Conservation (phyloP, 495 filamentous ascomycete genomes). For the Penicillium egyptiacum region DNA sequence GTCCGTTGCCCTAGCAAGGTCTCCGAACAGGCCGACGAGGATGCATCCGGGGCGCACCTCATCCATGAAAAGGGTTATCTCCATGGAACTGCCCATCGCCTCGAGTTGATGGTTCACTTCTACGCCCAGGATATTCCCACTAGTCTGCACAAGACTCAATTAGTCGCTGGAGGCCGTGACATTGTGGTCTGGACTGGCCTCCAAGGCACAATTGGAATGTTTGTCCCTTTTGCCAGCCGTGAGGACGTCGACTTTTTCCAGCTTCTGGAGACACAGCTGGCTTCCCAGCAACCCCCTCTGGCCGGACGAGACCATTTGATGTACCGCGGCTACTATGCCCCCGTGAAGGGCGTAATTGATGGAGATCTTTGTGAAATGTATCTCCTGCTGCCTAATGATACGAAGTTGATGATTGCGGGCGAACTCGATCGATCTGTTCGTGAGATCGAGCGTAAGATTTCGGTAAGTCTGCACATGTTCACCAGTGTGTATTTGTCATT, state of each 20-base stretch:
- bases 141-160: conserved; percentile 80
- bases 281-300: conserved; percentile 78
- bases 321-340: conserved; percentile 94
- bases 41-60: conserved; percentile 84
- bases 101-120: conserved; percentile 82
- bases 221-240: conserved; percentile 84
- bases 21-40: conserved; percentile 87
- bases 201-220: conserved; percentile 87
- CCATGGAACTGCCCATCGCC: conserved; percentile 79
- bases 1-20: conserved; percentile 83
- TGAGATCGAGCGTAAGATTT: conserved; percentile 94
- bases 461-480: conserved; percentile 56
- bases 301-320: conserved; percentile 93
- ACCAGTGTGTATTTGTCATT: conserved; percentile 3
- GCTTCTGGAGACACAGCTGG: conserved; percentile 81
- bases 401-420: conserved; percentile 90
- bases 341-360: conserved; percentile 94
- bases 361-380: conserved; percentile 97
- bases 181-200: conserved; percentile 92
- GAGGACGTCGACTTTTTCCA: conserved; percentile 99
- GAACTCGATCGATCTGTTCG: conserved; percentile 87
- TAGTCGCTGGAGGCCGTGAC: conserved; percentile 89
- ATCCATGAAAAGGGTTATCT: conserved; percentile 86
- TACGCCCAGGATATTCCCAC: conserved; percentile 92
- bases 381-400: conserved; percentile 73